phyloP scores from a whole-genome alignment of 2,329 filamentous ascomycete genomes.

The Aspergillus pseudonomiae region DNA sequence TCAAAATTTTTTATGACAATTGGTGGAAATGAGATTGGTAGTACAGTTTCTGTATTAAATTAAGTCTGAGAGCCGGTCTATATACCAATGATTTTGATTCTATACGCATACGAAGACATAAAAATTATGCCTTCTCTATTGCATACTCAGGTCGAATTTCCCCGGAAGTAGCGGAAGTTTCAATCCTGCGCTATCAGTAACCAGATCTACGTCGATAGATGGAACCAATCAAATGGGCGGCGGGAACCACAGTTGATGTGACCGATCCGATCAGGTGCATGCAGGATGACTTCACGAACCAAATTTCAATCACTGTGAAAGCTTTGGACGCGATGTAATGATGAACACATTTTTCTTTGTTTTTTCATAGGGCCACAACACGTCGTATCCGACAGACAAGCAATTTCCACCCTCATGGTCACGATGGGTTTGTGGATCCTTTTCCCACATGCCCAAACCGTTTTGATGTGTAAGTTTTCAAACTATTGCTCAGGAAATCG shows the following conservation, averaged over 20 bases:
- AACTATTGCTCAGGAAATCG: neutral
- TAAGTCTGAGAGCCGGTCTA: neutral
- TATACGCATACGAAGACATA: neutral
- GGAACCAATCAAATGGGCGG: neutral
- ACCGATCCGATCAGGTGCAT: neutral
- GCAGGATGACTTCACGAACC: conserved; percentile 2
- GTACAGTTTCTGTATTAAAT: neutral
- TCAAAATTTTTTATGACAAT: neutral
- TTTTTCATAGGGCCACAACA: neutral
- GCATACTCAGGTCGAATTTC: neutral
- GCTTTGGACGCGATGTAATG: neutral
- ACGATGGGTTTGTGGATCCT: neutral
- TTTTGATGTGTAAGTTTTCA: neutral
- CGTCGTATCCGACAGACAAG: neutral
- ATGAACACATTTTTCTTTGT: neutral
- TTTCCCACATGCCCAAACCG: neutral
- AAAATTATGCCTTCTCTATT: too few relatives aligned
- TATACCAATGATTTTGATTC: neutral
- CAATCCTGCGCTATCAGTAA: neutral
- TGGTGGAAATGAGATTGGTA: neutral
- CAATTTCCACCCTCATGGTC: neutral
- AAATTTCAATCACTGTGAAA: neutral
- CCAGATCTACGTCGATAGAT: neutral
- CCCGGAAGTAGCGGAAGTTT: neutral
- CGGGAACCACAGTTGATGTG: neutral